Evolutionary conservation across 179 eudicot genomes (phyloP).

Genomic region (Corrigiola litoralis): DNA sequence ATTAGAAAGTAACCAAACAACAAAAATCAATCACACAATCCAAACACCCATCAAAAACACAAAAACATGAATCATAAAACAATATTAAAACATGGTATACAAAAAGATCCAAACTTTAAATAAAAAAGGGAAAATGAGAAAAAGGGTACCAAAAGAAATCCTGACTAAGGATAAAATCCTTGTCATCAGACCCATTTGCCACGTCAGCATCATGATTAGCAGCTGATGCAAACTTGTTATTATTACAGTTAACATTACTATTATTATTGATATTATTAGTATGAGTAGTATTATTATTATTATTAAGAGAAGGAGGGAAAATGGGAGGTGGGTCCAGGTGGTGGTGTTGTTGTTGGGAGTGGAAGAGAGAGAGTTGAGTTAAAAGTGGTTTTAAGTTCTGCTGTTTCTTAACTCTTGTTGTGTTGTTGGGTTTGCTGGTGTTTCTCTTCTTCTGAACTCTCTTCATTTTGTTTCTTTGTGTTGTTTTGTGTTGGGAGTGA

Average conservation of each 20-base stretch:
- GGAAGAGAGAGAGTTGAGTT: constrained; percentile 32
- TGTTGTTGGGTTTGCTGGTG: constrained; percentile 1
- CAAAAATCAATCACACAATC: not conserved
- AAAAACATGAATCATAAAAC: not conserved
- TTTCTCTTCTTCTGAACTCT: constrained; percentile 14
- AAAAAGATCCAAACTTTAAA: constrained; percentile 8
- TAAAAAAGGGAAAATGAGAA: not conserved
- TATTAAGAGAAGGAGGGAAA: too few species aligned
- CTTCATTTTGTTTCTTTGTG: constrained; percentile 10
- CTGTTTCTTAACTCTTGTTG: constrained; percentile 27
- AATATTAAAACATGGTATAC: too few species aligned
- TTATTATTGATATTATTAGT: not conserved
- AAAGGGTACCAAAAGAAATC: constrained; percentile 78
- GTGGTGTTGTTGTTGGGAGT: constrained; percentile 16
- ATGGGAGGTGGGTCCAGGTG: too few species aligned
- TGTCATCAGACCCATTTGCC: constrained; percentile 39
- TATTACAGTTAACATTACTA: not conserved
- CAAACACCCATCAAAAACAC: not conserved
- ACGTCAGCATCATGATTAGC: constrained; percentile 21
- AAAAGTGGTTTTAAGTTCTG: constrained; percentile 33
- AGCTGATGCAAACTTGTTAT: constrained; percentile 12
- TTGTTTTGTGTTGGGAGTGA: not conserved
- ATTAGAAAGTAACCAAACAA: not conserved
- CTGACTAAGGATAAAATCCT: constrained; percentile 71
- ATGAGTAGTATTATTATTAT: not conserved